Evolutionary conservation across 345 rosid genomes (phyloP).

Genomic region (Jatropha curcas): DNA sequence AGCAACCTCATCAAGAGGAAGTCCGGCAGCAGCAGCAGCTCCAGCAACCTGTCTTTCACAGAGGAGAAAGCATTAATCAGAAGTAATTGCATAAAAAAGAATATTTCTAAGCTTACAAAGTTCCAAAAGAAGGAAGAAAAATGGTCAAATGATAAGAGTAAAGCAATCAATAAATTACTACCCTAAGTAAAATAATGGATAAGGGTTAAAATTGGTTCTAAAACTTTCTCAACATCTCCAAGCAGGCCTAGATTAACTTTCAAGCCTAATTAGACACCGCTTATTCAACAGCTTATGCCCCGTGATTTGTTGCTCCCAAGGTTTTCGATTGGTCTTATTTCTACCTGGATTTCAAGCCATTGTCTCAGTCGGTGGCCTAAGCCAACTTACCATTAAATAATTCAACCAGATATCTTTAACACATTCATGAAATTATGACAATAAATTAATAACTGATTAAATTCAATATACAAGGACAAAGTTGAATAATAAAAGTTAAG

Average conservation of each 20-base stretch:
- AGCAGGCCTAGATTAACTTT: too few species aligned
- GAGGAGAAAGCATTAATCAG: slow-evolving; percentile 19
- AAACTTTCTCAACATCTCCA: too few species aligned
- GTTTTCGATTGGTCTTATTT: too few species aligned
- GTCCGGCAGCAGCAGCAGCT: slow-evolving; percentile 91
- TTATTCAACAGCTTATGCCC: too few species aligned
- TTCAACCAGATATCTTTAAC: background rate
- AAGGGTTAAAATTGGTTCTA: too few species aligned
- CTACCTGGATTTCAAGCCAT: too few species aligned
- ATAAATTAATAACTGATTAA: background rate
- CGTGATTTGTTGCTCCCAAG: too few species aligned
- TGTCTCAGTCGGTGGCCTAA: too few species aligned
- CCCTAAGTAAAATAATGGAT: background rate
- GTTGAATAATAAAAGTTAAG: background rate
- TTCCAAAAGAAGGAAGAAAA: background rate
- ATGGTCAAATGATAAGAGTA: background rate
- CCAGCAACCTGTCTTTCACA: slow-evolving; percentile 72
- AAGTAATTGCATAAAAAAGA: background rate
- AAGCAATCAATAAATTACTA: background rate
- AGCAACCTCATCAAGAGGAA: slow-evolving; percentile 71
- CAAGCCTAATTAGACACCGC: too few species aligned
- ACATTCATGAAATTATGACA: background rate
- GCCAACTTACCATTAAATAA: too few species aligned
- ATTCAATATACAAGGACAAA: background rate
- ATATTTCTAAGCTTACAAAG: background rate